A percentile compares a stretch with the other conserved stretches of the same genome.
phyloP scores from a whole-genome alignment of 352 stramenopile species.

The Lagenidium sp. region DNA sequence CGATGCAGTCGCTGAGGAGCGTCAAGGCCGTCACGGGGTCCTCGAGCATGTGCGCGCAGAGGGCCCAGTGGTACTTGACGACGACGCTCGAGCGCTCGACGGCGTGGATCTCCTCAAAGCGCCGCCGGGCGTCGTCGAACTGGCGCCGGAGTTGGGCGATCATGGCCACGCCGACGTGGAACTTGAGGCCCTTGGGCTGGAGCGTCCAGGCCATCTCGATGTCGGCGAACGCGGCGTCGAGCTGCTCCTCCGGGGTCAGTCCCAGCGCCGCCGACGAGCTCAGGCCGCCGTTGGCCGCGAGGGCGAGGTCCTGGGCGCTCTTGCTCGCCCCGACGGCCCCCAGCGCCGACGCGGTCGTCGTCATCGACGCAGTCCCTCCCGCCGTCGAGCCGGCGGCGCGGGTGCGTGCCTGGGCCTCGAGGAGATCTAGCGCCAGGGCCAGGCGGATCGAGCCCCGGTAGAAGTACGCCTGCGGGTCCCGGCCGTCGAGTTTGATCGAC shows the following conservation, averaged over 20 bases:
- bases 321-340: neutral
- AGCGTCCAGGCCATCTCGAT: conserved; percentile 73
- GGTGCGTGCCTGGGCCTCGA: conserved; percentile 1
- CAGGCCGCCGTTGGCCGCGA: conserved; percentile 8
- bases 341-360: neutral
- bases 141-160: conserved; percentile 54
- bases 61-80: conserved; percentile 54
- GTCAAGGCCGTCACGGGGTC: conserved; percentile 33
- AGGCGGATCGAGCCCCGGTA: conserved; percentile 63
- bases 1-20: conserved; percentile 43
- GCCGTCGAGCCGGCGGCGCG: neutral
- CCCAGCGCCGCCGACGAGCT: conserved; percentile 3
- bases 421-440: conserved; percentile 40
- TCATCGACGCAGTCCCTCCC: neutral
- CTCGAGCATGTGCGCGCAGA: conserved; percentile 40
- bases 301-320: neutral
- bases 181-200: conserved; percentile 24
- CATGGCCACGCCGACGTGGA: conserved; percentile 69
- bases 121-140: conserved; percentile 22
- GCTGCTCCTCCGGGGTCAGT: conserved; percentile 31
- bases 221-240: conserved; percentile 62
- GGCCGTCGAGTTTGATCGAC: conserved; percentile 64
- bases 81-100: conserved; percentile 27
- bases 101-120: conserved; percentile 27
- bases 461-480: conserved; percentile 67